Conservation (phyloP, 305 asterid species). For the Fraxinus albicans region DNA sequence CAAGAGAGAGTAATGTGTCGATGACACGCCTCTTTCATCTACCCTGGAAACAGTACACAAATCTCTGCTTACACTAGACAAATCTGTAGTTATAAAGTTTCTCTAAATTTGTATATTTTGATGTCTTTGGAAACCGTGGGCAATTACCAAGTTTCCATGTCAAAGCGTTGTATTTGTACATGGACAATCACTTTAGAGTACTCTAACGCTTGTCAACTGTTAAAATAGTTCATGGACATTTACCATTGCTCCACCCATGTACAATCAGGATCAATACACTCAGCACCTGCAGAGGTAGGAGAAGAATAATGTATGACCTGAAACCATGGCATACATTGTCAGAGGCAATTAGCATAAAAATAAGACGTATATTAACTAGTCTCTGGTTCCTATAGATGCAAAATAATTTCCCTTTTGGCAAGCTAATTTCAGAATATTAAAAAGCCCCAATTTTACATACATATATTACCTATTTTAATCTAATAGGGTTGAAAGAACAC, state of each 20-base stretch:
- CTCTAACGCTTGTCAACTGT: conserved; percentile 5
- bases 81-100: neutral
- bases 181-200: neutral
- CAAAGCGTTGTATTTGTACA: conserved; percentile 15
- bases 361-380: neutral
- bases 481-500: conserved; percentile 11
- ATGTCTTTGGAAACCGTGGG: neutral
- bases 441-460: neutral
- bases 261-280: conserved; percentile 90
- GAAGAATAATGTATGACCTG: conserved; percentile 90
- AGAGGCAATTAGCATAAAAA: conserved; percentile 28
- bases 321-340: conserved; percentile 33
- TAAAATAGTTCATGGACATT: conserved; percentile 18
- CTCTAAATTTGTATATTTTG: conserved; percentile 4
- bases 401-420: neutral
- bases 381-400: conserved; percentile 13
- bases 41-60: neutral
- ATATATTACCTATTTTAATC: neutral
- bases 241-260: conserved; percentile 99
- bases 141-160: conserved; percentile 11
- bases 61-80: neutral
- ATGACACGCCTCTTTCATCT: neutral
- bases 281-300: conserved; percentile 94
- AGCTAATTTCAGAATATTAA: neutral
- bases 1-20: neutral